Evolutionary conservation across 192 early-diverging fungal species (phyloP), one percentile per base, ranked within the genome.

Genomic region (Podila epicladia): DNA sequence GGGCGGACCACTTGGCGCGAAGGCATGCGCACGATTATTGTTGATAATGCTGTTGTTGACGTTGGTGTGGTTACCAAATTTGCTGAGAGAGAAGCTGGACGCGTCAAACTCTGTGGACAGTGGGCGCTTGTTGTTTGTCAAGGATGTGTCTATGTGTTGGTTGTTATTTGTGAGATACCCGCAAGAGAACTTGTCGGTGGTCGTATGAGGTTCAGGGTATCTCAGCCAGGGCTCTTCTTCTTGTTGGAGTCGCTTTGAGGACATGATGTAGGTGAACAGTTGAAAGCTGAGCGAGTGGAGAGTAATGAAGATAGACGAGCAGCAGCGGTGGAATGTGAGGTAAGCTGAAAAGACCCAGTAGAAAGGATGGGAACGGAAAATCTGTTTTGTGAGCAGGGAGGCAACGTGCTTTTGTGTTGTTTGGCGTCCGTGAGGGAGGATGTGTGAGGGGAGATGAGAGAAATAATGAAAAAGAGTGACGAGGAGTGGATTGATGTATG

Each of bases 211-310:
- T 13, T 71, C 61, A 45, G 69, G 75, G 48, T 72, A 79, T 13
- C 59, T 65, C 11, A 79, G 70, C 75, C 69, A 79, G 51, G 75
- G 61, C 29, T 79, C 75, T 32, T 79, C 75, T 51, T 79, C 65
- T 4, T 65, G 70, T 15, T 68, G 75, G n/a, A 64, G 64, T 58
- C 65, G 55, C 49, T 72, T 71, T 22, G 75, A 71, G 0, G 75
- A 66, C 75, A 77, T 77, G 26, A 19, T n/a, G 22, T 19, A 49
- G 19, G 20, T 59, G 65, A 41, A 24, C 53, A 41, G 41, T 31
- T 17, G 29, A 4, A 19, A 20, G 8, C 0, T 5, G 53, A 24
- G 9, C 24, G 24, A 24, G 53, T 55, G 53, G 53, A 8, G 24
- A 26, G 15, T 41, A 53, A 8, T 9, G 20, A 53, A 53, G 13